These are phyloP conservation scores for Tylopilus sp. DNA, from an alignment of 1,284 basidiomycete species.

Conservation along the genomic window DNA sequence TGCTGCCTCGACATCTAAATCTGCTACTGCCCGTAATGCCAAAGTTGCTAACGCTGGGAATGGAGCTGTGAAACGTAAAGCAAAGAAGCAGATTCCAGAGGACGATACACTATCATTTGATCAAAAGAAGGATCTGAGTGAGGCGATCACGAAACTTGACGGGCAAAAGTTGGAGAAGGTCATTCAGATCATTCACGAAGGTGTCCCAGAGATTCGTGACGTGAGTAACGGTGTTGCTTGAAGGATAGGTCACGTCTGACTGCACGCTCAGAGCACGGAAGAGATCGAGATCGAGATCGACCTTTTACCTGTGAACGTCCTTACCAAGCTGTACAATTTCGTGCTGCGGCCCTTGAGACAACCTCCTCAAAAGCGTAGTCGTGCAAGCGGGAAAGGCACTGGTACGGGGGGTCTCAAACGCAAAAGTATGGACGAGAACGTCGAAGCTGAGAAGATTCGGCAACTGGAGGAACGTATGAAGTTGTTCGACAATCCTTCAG, in stretches of 20 bases:
- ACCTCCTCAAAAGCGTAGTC: constrained; percentile 59
- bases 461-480: constrained; percentile 80
- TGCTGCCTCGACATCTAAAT: constrained; percentile 64
- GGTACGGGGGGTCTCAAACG: constrained; percentile 85
- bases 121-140: constrained; percentile 95
- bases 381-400: constrained; percentile 67
- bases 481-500: constrained; percentile 63
- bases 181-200: constrained; percentile 89
- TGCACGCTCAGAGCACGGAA: constrained; percentile 70
- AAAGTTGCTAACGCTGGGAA: constrained; percentile 38
- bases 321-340: constrained; percentile 91
- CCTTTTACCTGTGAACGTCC: constrained; percentile 75
- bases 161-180: constrained; percentile 79
- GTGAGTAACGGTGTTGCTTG: constrained; percentile 51
- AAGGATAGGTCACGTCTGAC: constrained; percentile 10
- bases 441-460: constrained; percentile 86
- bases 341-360: constrained; percentile 76
- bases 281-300: constrained; percentile 98
- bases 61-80: constrained; percentile 52
- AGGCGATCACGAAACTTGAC: constrained; percentile 82
- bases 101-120: constrained; percentile 81
- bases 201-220: constrained; percentile 84
- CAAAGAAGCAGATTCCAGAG: constrained; percentile 55
- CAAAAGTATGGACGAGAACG: constrained; percentile 90
- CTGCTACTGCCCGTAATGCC: constrained; percentile 44